Evolutionary conservation across 148 eudicot genomes (phyloP).

Genomic region (Chenopodium album): DNA sequence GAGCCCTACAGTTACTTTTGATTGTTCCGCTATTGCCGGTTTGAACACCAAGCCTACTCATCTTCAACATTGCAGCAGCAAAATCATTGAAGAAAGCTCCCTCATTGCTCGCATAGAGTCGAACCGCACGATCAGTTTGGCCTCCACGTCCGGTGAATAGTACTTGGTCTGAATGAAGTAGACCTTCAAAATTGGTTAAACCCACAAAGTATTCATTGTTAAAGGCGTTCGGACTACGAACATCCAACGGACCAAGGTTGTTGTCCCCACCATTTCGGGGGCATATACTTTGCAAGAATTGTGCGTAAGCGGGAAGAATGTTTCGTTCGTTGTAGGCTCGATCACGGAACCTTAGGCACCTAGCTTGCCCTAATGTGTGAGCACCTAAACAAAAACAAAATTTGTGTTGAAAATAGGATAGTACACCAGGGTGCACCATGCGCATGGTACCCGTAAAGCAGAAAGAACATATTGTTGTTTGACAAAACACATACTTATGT

Average conservation of each 20-base stretch:
- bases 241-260: constrained; percentile 21
- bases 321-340: constrained; percentile 21
- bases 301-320: constrained; percentile 15
- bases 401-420: too few relatives aligned
- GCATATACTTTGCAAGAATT: constrained; percentile 18
- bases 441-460: too few relatives aligned
- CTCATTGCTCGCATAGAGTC: constrained; percentile 3
- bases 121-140: not conserved
- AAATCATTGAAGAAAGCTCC: constrained; percentile 13
- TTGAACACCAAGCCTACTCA: constrained; percentile 8
- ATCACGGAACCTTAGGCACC: constrained; percentile 19
- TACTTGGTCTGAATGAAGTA: constrained; percentile 24
- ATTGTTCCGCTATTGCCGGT: not conserved
- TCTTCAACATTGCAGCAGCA: constrained; percentile 18
- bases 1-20: not conserved
- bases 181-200: constrained; percentile 7
- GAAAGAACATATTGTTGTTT: too few relatives aligned
- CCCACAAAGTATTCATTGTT: constrained; percentile 20
- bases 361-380: constrained; percentile 26
- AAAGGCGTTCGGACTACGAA: not conserved
- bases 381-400: not conserved
- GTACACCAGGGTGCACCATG: too few relatives aligned
- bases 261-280: constrained; percentile 10
- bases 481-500: too few relatives aligned
- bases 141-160: constrained; percentile 3